Percentiles rank a stretch among this genome's conserved stretches.
Evolutionary conservation across 2,329 filamentous ascomycete genomes (phyloP).

Genomic region (Cladosporium sphaerospermum): DNA sequence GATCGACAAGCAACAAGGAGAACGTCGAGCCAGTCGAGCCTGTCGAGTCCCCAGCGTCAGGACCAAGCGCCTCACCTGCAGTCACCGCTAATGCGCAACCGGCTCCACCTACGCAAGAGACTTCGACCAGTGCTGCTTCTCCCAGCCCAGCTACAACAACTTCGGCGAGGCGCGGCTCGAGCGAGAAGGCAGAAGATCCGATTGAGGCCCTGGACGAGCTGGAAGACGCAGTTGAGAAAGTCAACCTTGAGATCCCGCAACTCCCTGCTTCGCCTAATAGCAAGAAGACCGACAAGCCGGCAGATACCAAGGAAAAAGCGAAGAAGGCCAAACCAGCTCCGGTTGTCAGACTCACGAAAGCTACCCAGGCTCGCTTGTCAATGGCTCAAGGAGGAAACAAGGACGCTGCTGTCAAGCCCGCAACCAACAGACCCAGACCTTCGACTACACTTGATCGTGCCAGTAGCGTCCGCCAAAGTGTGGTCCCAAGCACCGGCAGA

Average conservation of each 20-base stretch:
- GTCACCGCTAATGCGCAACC: neutral
- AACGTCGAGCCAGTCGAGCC: slow-evolving; percentile 24
- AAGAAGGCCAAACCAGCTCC: slow-evolving; percentile 20
- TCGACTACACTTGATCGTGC: slow-evolving; percentile 18
- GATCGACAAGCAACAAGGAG: slow-evolving; percentile 29
- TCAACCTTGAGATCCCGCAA: slow-evolving; percentile 30
- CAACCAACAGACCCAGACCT: slow-evolving; percentile 16
- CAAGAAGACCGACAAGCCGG: slow-evolving; percentile 15
- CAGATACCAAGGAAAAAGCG: neutral
- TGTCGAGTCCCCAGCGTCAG: slow-evolving; percentile 19
- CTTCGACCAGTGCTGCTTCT: neutral
- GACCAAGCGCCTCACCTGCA: neutral
- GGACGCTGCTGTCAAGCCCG: slow-evolving; percentile 17
- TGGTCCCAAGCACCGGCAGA: neutral
- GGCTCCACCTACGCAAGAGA: neutral
- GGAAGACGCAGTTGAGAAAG: slow-evolving; percentile 46
- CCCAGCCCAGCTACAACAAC: slow-evolving; percentile 11
- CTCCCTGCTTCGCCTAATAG: slow-evolving; percentile 25
- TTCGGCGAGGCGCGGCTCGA: slow-evolving; percentile 1
- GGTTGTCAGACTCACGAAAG: slow-evolving; percentile 26
- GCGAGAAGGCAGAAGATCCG: slow-evolving; percentile 23
- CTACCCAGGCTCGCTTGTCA: slow-evolving; percentile 26
- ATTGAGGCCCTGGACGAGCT: slow-evolving; percentile 47
- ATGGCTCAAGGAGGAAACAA: slow-evolving; percentile 23
- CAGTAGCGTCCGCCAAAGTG: slow-evolving; percentile 12